These are phyloP conservation scores for Agrocybe chaxingu DNA, from an alignment of 768 basidiomycete genomes.

Conservation along the genomic window DNA sequence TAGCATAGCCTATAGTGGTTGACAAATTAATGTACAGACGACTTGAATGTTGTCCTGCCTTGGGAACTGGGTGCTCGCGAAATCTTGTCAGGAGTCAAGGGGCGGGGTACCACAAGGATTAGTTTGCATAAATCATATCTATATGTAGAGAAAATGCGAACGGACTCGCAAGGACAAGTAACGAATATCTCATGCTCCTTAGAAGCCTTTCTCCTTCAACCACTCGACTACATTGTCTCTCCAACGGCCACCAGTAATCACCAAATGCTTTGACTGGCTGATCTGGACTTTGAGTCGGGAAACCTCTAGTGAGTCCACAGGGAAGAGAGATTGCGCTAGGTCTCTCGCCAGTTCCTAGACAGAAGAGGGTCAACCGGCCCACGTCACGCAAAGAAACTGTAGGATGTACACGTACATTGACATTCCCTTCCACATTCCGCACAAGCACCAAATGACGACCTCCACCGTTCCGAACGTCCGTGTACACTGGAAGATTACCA, in stretches of 20 bases:
- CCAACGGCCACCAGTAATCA: conserved; percentile 63
- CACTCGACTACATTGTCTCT: conserved; percentile 59
- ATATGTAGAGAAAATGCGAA: neutral
- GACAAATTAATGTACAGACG: neutral
- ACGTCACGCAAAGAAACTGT: neutral
- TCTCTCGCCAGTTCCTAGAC: conserved; percentile 58
- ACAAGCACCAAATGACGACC: conserved; percentile 56
- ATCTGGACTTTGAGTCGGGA: conserved; percentile 46
- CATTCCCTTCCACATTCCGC: conserved; percentile 66
- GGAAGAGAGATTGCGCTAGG: conserved; percentile 49
- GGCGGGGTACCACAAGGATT: too few relatives aligned
- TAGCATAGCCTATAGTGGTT: neutral
- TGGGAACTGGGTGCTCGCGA: too few relatives aligned
- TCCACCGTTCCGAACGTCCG: conserved; percentile 66
- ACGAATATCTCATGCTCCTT: neutral
- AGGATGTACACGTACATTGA: conserved; percentile 33
- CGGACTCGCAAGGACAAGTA: neutral
- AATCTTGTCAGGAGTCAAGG: too few relatives aligned
- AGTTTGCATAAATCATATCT: too few relatives aligned
- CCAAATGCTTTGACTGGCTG: conserved; percentile 46
- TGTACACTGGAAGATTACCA: conserved; percentile 72
- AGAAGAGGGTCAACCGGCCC: neutral
- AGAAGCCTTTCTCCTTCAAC: conserved; percentile 68
- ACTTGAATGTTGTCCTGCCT: too few relatives aligned
- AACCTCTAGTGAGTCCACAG: conserved; percentile 40